Evolutionary conservation across 2,329 filamentous ascomycete species (phyloP).

Genomic region (Neofusicoccum cordaticola): DNA sequence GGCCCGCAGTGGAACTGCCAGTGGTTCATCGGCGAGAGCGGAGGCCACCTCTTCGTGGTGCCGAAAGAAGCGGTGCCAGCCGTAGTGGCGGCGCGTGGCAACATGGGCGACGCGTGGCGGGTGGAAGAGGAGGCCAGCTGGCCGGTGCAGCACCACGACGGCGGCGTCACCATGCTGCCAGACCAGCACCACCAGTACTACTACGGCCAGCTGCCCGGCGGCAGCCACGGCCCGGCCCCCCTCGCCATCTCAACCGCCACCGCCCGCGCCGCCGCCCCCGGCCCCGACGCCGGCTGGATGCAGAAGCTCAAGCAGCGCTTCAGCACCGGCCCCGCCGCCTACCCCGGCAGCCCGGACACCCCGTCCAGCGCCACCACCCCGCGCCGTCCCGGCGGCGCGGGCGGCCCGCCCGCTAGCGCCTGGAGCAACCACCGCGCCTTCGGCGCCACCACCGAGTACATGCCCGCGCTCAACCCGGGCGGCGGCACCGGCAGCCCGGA

Average conservation of each 20-base stretch:
- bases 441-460: background rate
- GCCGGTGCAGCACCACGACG: background rate
- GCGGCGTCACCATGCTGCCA: background rate
- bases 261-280: background rate
- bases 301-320: background rate
- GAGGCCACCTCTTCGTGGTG: conserved; percentile 12
- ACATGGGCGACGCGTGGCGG: conserved; percentile 13
- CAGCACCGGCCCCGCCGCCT: background rate
- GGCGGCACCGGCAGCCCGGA: background rate
- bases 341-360: background rate
- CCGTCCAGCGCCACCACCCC: background rate
- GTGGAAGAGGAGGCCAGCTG: conserved; percentile 8
- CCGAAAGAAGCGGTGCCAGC: conserved; percentile 3
- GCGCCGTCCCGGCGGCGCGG: background rate
- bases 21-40: conserved; percentile 15
- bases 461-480: background rate
- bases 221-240: background rate
- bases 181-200: background rate
- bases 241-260: conserved; percentile 4
- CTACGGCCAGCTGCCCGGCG: background rate
- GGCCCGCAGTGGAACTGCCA: conserved; percentile 6
- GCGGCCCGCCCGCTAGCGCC: background rate
- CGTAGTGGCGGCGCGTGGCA: background rate
- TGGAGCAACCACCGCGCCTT: background rate
- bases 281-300: background rate